Base-by-base conservation (phyloP, 148 eudicot genomes). In the Vaccinium corymbosum region DNA sequence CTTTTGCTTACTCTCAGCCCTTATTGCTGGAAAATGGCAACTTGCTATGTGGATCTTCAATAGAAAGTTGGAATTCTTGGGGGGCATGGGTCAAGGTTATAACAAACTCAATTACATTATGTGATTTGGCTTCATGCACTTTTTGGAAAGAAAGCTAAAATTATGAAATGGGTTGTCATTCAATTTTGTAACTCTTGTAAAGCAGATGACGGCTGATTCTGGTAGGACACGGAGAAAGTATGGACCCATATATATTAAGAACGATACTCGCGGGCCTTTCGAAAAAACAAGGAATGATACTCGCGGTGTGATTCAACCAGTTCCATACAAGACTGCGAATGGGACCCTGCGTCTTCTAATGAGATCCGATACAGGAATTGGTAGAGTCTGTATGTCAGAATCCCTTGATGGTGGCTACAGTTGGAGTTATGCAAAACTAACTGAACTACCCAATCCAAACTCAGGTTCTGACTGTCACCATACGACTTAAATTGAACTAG, bases 21-120 rank as follows among this genome's bases (percentile, higher is more conserved):
- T 85, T 97, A 84, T 76, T 97, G 87, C 89, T 97, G 78, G 94
- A 82, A 73, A 89, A 93, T 78, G 98, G 95, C 59, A 86, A 85
- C 89, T 87, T 97, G 91, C 92, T 97, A 1, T 94, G 99, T 83
- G 98, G 99, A 76, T 97, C 99, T 22, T 97, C 99, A 81, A 95
- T 94, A 2, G 99, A 97, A 87, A 97, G 99, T 89, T 97, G 99
- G 99, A 97, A 97, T 86, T 92, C 99, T 76, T 97, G 99, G 99
- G 99, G 99, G 1, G 90, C 99, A 72, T 97, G 98, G 99, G 90
- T 93, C 75, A 98, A 97, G 97, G 99, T 96, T 73, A 35, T 83
- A 64, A 57, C 27, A 78, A 83, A 46, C 56, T 19, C 11, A 32
- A 51, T 27, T 80, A 25, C 25, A 29, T 82, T 71, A 71, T 19